Evolutionary conservation across 2,329 filamentous ascomycete species (phyloP), one percentile per base, ranked within the genome.

Genomic region (Myotisia sp.): DNA sequence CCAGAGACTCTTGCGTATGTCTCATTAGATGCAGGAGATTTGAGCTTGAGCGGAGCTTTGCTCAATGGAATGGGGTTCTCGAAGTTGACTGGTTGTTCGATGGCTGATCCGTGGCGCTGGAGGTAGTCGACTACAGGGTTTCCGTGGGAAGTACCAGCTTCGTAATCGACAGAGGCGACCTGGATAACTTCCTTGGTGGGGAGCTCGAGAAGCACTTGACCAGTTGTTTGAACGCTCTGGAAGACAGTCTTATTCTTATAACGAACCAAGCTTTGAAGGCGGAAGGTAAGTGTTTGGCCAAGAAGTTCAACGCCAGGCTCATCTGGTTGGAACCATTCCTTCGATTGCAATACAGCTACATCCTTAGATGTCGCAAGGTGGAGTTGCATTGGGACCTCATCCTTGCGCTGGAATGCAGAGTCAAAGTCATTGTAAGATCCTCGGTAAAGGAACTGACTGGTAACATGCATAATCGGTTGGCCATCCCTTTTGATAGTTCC

Each of bases 351-450:
- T 14, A 98, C 79, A 29, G 90, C 87, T 26, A 98, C 77, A 48
- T 98, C 92, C 64, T 90, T 92, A 53, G 73, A 78, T 3, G 84
- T 86, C 9, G 70, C 76, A 31, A 98, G 71, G 52, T 92, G 80
- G 18, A 98, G 67, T 61, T 98, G 82, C 69, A 95, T 90, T 1
- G 87, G 86, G 1, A 82, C 92, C 64, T 98, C 90, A 5, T 77
- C 74, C 71, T 94, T 95, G 55, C 90, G 81, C 64, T 95, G 86
- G 76, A 98, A 98, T 5, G 92, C 98, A 64, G 93, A 98, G 63
- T 94, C 81, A 48, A 75, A 98, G 58, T 98, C 92, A 37, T 72
- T 80, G 63, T 98, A 98, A 19, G 70, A 69, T 37, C 90, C 90
- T 32, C 92, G 79, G 68, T 98, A 98, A 50, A 98, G 60, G 71